Evolutionary conservation across 352 stramenopile genomes (phyloP).

Genomic region (Pythium biforme): DNA sequence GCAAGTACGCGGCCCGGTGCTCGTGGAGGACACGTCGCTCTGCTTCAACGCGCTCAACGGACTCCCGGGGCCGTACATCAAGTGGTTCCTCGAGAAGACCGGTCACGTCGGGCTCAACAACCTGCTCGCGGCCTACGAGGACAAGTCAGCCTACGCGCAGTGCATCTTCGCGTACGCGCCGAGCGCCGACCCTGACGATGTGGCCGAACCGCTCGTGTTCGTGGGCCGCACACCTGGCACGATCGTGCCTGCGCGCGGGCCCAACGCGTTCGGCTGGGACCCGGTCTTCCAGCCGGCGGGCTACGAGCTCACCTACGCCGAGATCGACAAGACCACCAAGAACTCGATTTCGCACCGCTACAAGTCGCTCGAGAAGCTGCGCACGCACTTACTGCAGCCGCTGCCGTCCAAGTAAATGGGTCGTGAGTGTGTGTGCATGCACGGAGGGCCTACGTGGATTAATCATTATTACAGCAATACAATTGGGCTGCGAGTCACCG

Average conservation of each 20-base stretch:
- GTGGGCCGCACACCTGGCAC: slow-evolving; percentile 90
- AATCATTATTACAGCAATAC: slow-evolving; percentile 30
- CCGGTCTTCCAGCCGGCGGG: slow-evolving; percentile 88
- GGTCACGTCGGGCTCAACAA: slow-evolving; percentile 93
- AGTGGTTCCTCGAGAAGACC: slow-evolving; percentile 98
- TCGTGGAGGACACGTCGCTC: slow-evolving; percentile 97
- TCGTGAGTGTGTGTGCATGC: too few species aligned
- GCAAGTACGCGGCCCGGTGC: slow-evolving; percentile 84
- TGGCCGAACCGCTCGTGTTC: slow-evolving; percentile 88
- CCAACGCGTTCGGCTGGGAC: slow-evolving; percentile 90
- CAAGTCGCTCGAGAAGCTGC: slow-evolving; percentile 74
- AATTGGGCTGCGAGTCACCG: slow-evolving; percentile 15
- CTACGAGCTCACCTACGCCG: slow-evolving; percentile 83
- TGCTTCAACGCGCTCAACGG: slow-evolving; percentile 96
- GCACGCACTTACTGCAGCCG: slow-evolving; percentile 17
- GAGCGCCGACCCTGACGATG: slow-evolving; percentile 32
- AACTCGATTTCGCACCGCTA: slow-evolving; percentile 91
- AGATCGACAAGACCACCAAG: slow-evolving; percentile 90
- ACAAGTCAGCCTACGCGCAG: slow-evolving; percentile 96
- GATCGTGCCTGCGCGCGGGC: slow-evolving; percentile 91
- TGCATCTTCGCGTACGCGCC: slow-evolving; percentile 95
- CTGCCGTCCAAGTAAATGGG: not conserved
- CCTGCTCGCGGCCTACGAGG: slow-evolving; percentile 91
- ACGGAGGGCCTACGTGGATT: slow-evolving; percentile 5
- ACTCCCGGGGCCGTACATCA: slow-evolving; percentile 96